A percentile compares a stretch with the other conserved stretches of the same genome.
These are phyloP conservation scores for Gossypium laxum DNA, from an alignment of 441 rosid species.

Conservation along the genomic window DNA sequence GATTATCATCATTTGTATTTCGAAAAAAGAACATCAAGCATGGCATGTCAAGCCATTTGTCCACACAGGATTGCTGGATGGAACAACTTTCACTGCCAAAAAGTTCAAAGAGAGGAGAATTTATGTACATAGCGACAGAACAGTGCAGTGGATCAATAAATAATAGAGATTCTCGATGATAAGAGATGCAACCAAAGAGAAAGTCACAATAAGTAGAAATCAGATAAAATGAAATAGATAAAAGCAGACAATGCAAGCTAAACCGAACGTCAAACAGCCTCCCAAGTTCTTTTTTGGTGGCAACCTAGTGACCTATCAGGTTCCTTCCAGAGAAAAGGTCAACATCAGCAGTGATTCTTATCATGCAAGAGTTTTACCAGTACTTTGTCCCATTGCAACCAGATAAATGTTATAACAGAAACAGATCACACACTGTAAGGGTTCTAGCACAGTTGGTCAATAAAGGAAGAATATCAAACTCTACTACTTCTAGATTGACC, in stretches of 20 bases:
- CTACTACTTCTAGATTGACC: too few species aligned
- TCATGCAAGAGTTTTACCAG: background rate
- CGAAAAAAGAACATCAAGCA: slow-evolving; percentile 62
- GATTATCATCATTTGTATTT: slow-evolving; percentile 28
- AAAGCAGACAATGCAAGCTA: background rate
- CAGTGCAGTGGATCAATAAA: background rate
- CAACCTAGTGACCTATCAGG: background rate
- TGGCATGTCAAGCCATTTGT: slow-evolving; percentile 35
- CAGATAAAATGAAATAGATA: background rate
- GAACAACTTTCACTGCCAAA: slow-evolving; percentile 62
- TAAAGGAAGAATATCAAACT: too few species aligned
- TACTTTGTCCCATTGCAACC: background rate
- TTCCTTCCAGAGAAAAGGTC: background rate
- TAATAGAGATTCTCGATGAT: background rate
- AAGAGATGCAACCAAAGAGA: background rate
- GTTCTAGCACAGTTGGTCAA: background rate
- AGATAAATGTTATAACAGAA: background rate
- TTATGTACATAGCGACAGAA: background rate
- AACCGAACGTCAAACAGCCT: background rate
- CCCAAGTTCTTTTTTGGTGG: background rate
- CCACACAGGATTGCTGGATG: slow-evolving; percentile 37
- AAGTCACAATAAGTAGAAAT: background rate
- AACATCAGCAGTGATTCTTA: background rate
- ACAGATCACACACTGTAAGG: background rate
- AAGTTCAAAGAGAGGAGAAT: slow-evolving; percentile 11